phyloP scores from a whole-genome alignment of 2,329 filamentous ascomycete species.

The Aspergillus tamarii region DNA sequence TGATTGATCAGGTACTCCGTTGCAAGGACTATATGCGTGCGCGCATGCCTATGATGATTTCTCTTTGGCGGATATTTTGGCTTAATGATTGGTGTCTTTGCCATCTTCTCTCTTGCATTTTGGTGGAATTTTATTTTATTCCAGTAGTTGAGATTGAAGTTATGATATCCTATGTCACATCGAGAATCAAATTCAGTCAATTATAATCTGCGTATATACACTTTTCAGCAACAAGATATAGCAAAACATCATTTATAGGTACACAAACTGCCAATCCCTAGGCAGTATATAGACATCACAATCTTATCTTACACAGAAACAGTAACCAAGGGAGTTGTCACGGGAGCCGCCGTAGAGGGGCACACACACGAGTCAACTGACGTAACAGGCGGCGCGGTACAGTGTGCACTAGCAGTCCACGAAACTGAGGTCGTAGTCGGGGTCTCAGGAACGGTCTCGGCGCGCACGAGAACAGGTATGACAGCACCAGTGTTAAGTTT shows the following conservation, averaged over 20 bases:
- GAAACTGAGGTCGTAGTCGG: slow-evolving; percentile 24
- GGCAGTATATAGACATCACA: neutral
- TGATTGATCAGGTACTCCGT: neutral
- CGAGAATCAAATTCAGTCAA: neutral
- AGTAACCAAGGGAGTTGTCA: slow-evolving; percentile 33
- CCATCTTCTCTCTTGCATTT: neutral
- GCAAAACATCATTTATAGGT: neutral
- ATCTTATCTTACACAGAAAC: neutral
- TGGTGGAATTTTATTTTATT: neutral
- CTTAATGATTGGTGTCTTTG: neutral
- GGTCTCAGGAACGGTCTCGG: slow-evolving; percentile 31
- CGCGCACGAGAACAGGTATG: slow-evolving; percentile 55
- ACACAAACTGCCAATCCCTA: neutral
- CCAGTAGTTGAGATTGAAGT: neutral
- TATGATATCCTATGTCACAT: neutral
- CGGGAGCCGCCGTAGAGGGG: slow-evolving; percentile 31
- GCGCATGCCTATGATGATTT: neutral
- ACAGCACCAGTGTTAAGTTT: slow-evolving; percentile 52
- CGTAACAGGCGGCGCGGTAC: slow-evolving; percentile 36
- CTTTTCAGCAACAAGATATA: neutral
- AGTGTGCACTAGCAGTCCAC: slow-evolving; percentile 36
- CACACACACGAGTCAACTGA: slow-evolving; percentile 35
- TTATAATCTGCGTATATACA: neutral
- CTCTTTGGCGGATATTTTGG: neutral
- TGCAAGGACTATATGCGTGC: neutral